Conservation (phyloP, 495 filamentous ascomycete genomes). For the Penicillium manginii region DNA sequence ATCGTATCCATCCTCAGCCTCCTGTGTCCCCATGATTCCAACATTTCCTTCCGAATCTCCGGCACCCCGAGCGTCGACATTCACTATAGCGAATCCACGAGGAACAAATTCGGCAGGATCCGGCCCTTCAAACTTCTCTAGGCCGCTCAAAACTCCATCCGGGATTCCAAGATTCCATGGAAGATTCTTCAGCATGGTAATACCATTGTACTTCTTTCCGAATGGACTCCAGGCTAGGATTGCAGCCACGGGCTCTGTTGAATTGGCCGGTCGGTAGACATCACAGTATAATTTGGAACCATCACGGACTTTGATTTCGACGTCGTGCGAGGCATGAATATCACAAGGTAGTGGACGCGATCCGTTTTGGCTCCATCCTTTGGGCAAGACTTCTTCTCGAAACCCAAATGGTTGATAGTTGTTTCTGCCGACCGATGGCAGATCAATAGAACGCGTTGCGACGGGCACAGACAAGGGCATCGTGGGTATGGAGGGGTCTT, state of each 20-base stretch:
- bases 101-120: conserved; percentile 46
- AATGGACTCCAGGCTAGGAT: conserved; percentile 37
- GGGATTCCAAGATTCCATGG: conserved; percentile 23
- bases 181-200: conserved; percentile 12
- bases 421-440: conserved; percentile 10
- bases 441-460: conserved; percentile 4
- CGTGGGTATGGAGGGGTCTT: neutral
- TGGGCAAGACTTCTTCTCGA: conserved; percentile 12
- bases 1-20: conserved; percentile 33
- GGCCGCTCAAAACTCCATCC: conserved; percentile 13
- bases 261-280: conserved; percentile 30
- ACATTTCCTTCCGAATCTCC: conserved; percentile 40
- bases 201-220: conserved; percentile 35
- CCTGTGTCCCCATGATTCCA: conserved; percentile 40
- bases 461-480: conserved; percentile 12
- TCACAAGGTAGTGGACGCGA: conserved; percentile 16
- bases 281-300: conserved; percentile 32
- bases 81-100: conserved; percentile 46
- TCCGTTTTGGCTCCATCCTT: conserved; percentile 11
- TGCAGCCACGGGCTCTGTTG: conserved; percentile 28
- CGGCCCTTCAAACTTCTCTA: conserved; percentile 47
- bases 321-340: conserved; percentile 24
- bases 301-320: conserved; percentile 29
- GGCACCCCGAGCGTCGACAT: conserved; percentile 42
- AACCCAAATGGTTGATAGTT: conserved; percentile 3